Evolutionary conservation across 371 early-diverging fungal genomes (phyloP).

Genomic region (Rhizopus sp.): DNA sequence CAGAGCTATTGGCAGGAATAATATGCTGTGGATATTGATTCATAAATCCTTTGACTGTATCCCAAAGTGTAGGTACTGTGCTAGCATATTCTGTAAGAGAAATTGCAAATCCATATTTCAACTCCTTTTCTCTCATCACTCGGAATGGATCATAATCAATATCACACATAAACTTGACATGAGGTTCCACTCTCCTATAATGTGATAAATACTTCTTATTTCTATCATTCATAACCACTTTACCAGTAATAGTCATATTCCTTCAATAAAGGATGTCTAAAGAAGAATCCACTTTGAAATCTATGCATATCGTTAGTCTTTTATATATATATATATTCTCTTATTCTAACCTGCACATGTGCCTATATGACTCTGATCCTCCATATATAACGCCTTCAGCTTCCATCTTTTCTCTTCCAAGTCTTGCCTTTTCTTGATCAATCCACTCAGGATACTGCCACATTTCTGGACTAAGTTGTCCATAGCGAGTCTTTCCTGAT

Average conservation of each 20-base stretch:
- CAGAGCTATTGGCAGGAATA: slow-evolving; percentile 30
- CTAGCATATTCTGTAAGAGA: slow-evolving; percentile 72
- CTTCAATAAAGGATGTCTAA: slow-evolving; percentile 65
- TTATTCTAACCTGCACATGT: slow-evolving; percentile 84
- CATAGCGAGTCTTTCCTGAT: slow-evolving; percentile 55
- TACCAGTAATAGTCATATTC: slow-evolving; percentile 94
- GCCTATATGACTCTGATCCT: slow-evolving; percentile 83
- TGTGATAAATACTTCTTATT: slow-evolving; percentile 42
- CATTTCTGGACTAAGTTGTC: slow-evolving; percentile 60
- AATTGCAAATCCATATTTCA: slow-evolving; percentile 86
- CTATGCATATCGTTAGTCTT: slow-evolving; percentile 7
- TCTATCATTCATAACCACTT: slow-evolving; percentile 71
- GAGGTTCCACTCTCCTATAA: slow-evolving; percentile 96
- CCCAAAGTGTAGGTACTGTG: slow-evolving; percentile 89
- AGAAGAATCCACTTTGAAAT: slow-evolving; percentile 75
- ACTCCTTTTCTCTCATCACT: slow-evolving; percentile 75
- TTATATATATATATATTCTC: neutral
- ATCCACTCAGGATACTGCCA: slow-evolving; percentile 74
- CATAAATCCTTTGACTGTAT: slow-evolving; percentile 55
- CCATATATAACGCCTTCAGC: slow-evolving; percentile 78
- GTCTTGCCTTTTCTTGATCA: slow-evolving; percentile 58
- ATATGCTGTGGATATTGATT: slow-evolving; percentile 51
- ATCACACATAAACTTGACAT: slow-evolving; percentile 87
- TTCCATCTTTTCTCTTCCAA: slow-evolving; percentile 58
- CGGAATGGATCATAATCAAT: slow-evolving; percentile 92